Evolutionary conservation across 129 eudicot species (phyloP), one percentile per base, ranked within the genome.

Genomic region (Pulicaria dysenterica): DNA sequence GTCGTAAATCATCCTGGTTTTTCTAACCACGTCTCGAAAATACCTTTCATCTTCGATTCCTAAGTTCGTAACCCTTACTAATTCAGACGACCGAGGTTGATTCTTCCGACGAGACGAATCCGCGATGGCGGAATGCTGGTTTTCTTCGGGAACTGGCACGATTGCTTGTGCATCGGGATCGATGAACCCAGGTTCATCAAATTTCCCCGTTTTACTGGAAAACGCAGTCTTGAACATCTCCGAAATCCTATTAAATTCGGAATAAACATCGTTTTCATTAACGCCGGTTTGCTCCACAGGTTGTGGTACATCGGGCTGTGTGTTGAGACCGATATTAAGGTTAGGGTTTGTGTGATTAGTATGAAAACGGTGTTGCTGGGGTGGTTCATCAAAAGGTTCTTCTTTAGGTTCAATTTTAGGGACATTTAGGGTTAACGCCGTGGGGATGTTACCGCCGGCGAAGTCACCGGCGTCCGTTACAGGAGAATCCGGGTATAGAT

Each of bases 331-430:
- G 37, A 77, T 72, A 72, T 74, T 67, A 24, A 74, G 70, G 75
- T 42, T 85, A 14, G 62, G 61, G 77, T 55, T 77, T 70, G 57
- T 14, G 6, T 8, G 44, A 45, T 34, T 57, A 8, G 31, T 31
- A 6, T 41, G 57, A 31, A 5, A 62, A 13, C 4, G 79, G 68
- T 14, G 63, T 3, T 41, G 15, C 1, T 14, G 64, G 1, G 78
- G 73, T 37, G 72, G 24, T 5, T 83, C 88, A 43, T 87, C 93
- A 2, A 82, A 43, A 0, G 88, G 85, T 72, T 86, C 92, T 16
- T 85, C 82, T 65, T 80, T 85, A 4, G 97, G 95, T 71, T 92
- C 96, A 37, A 80, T 62, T 70, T 80, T 92, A 3, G 91, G 89
- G 59, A 68, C 48, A 36, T n/a, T 49, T 44, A 58, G 70, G 57